Base-by-base conservation (phyloP, 1,284 basidiomycete genomes). In the Puccinia novopanici region DNA sequence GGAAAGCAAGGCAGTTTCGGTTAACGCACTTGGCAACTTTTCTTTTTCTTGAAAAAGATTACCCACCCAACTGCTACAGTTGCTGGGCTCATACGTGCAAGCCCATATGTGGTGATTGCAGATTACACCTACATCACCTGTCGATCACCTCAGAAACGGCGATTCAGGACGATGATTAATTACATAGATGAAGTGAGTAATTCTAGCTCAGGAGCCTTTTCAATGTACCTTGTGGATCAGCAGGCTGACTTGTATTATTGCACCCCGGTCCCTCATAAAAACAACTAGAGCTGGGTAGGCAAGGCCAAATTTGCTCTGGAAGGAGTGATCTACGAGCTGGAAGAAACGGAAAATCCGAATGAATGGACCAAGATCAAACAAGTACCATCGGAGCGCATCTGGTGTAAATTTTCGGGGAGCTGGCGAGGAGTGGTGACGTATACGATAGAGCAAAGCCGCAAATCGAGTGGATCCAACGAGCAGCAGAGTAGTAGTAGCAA, bases 101-200 rank as follows among this genome's bases (percentile, higher is more conserved):
- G 89, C 84, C 92, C 96, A 86, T 98, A 98, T 85, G 91, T 94
- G 55, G 97, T 94, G 0, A 89, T 96, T 74, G 88, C 89, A 65
- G 93, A 95, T 68, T 89, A 91, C 82, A 91, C 92, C 1, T 90
- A 92, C 82, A 90, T 98, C 84, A 96, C 93, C 24, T 94, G 93
- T 84, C 88, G 89, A 17, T 88, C 89, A 81, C 87, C 89, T 24
- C 89, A 89, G 24, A 87, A 89, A 54, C 85, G 85, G 79, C 89
- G 89, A 83, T 90, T 94, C 83, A 89, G 95, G 76, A 89, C 93
- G 9, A 89, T 99, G 81, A 89, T 97, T 80, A 94, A 96, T 84
- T 98, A 97, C 88, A 95, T 95, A 87, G 96, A 99, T 84, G 95
- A 99, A 90, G 92, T 93, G 82, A 71, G 90, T n/a, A n/a, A n/a